Evolutionary conservation across 2,329 filamentous ascomycete genomes (phyloP), one percentile per base, ranked within the genome.

Genomic region (Diplodia mutila): DNA sequence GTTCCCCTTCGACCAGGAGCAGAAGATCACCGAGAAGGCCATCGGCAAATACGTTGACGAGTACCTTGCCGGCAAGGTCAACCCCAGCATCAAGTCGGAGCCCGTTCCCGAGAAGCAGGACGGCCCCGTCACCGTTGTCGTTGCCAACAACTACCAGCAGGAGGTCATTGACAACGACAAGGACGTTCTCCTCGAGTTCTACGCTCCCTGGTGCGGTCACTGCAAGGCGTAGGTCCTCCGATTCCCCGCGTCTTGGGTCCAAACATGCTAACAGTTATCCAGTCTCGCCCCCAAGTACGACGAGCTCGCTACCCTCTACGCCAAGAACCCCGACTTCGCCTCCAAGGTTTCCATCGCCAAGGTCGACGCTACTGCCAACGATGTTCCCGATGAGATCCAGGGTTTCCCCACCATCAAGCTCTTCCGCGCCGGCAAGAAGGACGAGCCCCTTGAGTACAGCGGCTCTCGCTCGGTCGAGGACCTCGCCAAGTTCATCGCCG

Each of bases 331-430:
- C 49, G 84, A 84, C 29, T 79, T 82, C 69, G 79, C 79, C 71
- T 80, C 85, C 75, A 85, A 89, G 85, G 88, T 87, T 81, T 86
- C 83, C 74, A 88, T 88, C 85, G 90, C 84, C 82, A 99, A 99
- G 90, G 90, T 99, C 73, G 95, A 99, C 78, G 95, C 95, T 69
- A 99, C 95, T 70, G 83, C 84, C 84, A 99, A 99, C 85, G 95
- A 99, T 75, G 92, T 98, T 68, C 95, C 95, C 68, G 94, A 98
- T 81, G 92, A 97, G 84, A 93, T 99, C 77, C 88, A 92, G 81
- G 95, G 95, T 71, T 99, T 99, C 91, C 95, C 95, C 68, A 99
- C 95, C 80, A 97, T 99, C 88, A 98, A 98, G 88, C 88, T 99
- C 73, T 99, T 89, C 91, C 88, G 92, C 71, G 95, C 95, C 75